Conservation (phyloP, 805 yeast species). For the Yamadazyma tumulicola region DNA sequence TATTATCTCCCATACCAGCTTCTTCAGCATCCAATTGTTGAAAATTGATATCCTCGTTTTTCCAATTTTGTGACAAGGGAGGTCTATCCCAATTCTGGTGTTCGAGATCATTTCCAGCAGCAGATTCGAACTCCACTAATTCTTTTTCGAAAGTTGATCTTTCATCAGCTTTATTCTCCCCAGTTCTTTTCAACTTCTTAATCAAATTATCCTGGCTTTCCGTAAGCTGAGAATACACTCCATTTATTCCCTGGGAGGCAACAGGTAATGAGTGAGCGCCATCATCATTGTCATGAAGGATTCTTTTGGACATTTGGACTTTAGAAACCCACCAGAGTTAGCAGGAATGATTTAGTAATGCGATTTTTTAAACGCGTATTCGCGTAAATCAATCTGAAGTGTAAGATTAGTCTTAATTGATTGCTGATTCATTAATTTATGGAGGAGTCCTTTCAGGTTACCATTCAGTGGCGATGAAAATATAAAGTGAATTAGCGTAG, state of each 20-base stretch:
- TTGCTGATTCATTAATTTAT: no score
- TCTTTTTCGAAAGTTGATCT: constrained; percentile 42
- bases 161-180: constrained; percentile 19
- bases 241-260: constrained; percentile 16
- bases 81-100: constrained; percentile 54
- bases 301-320: constrained; percentile 9
- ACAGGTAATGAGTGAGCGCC: constrained; percentile 34
- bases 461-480: no score
- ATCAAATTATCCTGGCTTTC: constrained; percentile 26
- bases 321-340: no score
- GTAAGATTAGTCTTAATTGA: no score
- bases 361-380: no score
- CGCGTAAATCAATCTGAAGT: no score
- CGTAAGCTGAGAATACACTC: constrained; percentile 21
- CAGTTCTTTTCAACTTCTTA: constrained; percentile 33
- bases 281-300: constrained; percentile 1
- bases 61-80: constrained; percentile 46
- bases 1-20: constrained; percentile 51
- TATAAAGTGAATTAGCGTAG: no score
- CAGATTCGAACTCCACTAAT: constrained; percentile 33
- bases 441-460: no score
- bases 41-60: constrained; percentile 60
- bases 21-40: constrained; percentile 98
- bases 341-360: no score
- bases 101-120: constrained; percentile 28